Evolutionary conservation across 805 yeast genomes (phyloP), one percentile per base, ranked within the genome.

Genomic region (Candida peoriensis): DNA sequence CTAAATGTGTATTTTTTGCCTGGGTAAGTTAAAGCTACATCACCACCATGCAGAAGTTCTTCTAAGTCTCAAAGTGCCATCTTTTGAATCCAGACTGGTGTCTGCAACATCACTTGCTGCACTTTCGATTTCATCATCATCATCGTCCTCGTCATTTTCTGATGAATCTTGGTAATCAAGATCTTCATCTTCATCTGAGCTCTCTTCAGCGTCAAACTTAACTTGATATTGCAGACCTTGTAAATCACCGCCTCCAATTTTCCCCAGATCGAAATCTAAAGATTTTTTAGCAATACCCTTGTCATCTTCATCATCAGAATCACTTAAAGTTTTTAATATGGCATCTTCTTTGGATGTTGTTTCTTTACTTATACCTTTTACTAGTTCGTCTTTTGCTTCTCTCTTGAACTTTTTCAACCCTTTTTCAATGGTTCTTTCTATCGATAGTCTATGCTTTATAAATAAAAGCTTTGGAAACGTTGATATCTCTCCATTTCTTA

Each of bases 391-490:
- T 15, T 23, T 31, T 8, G 24, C 31, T 16, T 33, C 22, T 12
- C 40, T 36, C 29, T 40, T 60, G 24, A 41, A 37, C 31, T 42
- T 42, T 22, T 57, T 60, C 34, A 70, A 57, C 1, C 84, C 84
- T 24, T 59, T 50, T 30, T 72, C 77, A 22, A 82, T 76, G 8
- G 75, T 71, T 33, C 81, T 57, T 54, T 84, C 90, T n/a, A 84
- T 74, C 27, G 62, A 62, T 24, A 80, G 47, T 34, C 89, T 64
- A 52, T 82, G 81, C 20, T 69, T 72, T 21, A 83, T 75, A 52
- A 82, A 83, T 14, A 74, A 50, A 12, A 83, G 43, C 41, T 78
- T 73, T 3, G 93, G 93, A 50, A 65, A 83, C 33, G 83, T 72
- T 12, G 80, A 72, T 20, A 64, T 56, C 55, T 81, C 81, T 8